Evolutionary conservation across 2,329 filamentous ascomycete genomes (phyloP).

Genomic region (Colletotrichum australisinense): DNA sequence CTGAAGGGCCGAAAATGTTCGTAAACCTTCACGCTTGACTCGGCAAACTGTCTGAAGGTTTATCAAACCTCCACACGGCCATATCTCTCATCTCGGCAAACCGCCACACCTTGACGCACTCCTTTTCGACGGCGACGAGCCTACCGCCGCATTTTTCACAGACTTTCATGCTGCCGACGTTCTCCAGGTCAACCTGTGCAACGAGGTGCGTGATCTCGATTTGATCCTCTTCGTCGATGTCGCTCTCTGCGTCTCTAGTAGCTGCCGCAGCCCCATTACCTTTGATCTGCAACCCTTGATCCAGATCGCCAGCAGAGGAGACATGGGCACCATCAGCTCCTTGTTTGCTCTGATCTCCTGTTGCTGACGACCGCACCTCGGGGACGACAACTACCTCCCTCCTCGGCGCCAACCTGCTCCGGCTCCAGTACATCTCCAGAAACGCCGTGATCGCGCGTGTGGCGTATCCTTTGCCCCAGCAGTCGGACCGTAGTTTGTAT

Average conservation of each 20-base stretch:
- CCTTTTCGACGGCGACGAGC: background rate
- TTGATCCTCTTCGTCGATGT: background rate
- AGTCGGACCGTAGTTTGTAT: slow-evolving; percentile 19
- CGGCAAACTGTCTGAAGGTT: background rate
- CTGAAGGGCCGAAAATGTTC: no score
- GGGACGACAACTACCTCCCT: background rate
- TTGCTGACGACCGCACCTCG: background rate
- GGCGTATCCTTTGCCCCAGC: slow-evolving; percentile 16
- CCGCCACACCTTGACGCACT: slow-evolving; percentile 21
- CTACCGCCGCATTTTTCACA: slow-evolving; percentile 7
- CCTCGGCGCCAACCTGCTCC: background rate
- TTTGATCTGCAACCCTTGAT: no score
- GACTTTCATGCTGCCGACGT: slow-evolving; percentile 9
- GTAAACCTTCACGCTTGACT: background rate
- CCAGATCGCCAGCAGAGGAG: background rate
- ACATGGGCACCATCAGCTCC: background rate
- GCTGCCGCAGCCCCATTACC: background rate
- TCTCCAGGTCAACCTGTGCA: slow-evolving; percentile 12
- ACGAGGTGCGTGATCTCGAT: slow-evolving; percentile 17
- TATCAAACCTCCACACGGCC: slow-evolving; percentile 17
- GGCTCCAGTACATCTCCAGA: slow-evolving; percentile 16
- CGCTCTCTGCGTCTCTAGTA: background rate
- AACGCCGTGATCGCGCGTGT: slow-evolving; percentile 10
- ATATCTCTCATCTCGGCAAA: slow-evolving; percentile 16
- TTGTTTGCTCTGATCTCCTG: background rate